Conservation (phyloP, 2,329 filamentous ascomycete species). For the Colletotrichum sansevieriae region DNA sequence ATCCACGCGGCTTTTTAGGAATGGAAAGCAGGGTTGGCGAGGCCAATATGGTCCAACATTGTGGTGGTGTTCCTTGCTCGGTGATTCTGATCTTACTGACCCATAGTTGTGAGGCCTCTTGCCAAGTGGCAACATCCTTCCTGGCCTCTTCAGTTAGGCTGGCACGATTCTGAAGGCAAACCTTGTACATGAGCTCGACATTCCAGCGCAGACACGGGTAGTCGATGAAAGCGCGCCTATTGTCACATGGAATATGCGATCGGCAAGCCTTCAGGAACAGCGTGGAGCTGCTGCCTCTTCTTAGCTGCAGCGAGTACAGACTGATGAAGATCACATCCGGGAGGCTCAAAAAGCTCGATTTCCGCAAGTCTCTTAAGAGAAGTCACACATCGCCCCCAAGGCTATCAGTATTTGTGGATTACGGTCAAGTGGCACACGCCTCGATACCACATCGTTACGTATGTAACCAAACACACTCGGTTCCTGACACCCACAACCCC, state of each 20-base stretch:
- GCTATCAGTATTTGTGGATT: neutral
- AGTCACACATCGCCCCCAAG: neutral
- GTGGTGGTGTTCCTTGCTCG: conserved; percentile 1
- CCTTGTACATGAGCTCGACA: neutral
- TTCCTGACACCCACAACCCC: neutral
- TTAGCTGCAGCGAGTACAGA: neutral
- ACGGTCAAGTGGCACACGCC: neutral
- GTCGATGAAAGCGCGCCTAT: neutral
- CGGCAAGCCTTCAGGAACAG: conserved; percentile 3
- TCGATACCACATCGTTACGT: conserved; percentile 14
- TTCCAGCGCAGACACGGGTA: neutral
- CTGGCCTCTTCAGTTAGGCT: neutral
- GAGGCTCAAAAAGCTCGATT: neutral
- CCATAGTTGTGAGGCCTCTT: conserved; percentile 22
- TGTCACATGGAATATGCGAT: neutral
- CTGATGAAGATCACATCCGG: conserved; percentile 24
- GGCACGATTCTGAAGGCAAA: neutral
- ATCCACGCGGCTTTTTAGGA: conserved; percentile 38
- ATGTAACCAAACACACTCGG: neutral
- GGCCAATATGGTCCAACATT: neutral
- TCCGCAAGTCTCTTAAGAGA: neutral
- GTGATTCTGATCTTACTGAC: neutral
- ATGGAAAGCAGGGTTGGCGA: conserved; percentile 37
- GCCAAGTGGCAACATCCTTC: conserved; percentile 29
- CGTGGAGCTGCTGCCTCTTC: neutral